Evolutionary conservation across 352 stramenopile genomes (phyloP).

Genomic region (Globisporangium iwayamae): DNA sequence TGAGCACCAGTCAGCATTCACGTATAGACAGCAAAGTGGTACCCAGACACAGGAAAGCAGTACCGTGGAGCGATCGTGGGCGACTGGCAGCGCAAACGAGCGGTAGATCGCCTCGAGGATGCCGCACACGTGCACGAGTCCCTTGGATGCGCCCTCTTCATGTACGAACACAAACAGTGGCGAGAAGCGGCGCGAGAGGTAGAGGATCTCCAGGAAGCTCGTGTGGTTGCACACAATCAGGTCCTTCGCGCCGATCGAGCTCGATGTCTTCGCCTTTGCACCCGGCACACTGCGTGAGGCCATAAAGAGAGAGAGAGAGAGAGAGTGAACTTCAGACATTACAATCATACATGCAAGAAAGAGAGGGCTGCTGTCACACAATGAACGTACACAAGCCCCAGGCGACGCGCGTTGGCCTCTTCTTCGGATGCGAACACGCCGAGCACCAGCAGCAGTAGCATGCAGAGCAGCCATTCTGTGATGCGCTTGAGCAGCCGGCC

Average conservation of each 20-base stretch:
- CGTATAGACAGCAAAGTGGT: not conserved
- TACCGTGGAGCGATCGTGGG: conserved; percentile 32
- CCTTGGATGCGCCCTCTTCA: conserved; percentile 46
- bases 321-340: too few species aligned
- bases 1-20: not conserved
- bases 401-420: conserved; percentile 61
- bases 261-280: conserved; percentile 22
- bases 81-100: conserved; percentile 45
- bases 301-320: not conserved
- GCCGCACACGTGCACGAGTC: conserved; percentile 60
- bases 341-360: not conserved
- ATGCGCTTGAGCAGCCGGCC: conserved; percentile 65
- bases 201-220: conserved; percentile 77
- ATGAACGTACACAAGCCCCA: conserved; percentile 50
- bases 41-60: not conserved
- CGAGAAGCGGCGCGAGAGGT: conserved; percentile 74
- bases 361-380: not conserved
- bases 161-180: conserved; percentile 71
- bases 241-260: conserved; percentile 43
- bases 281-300: conserved; percentile 17
- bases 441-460: conserved; percentile 57
- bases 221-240: conserved; percentile 83
- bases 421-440: conserved; percentile 70
- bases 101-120: conserved; percentile 65
- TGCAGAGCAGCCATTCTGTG: conserved; percentile 70